phyloP scores from a whole-genome alignment of 2,329 filamentous ascomycete genomes.

The Fusarium poae region DNA sequence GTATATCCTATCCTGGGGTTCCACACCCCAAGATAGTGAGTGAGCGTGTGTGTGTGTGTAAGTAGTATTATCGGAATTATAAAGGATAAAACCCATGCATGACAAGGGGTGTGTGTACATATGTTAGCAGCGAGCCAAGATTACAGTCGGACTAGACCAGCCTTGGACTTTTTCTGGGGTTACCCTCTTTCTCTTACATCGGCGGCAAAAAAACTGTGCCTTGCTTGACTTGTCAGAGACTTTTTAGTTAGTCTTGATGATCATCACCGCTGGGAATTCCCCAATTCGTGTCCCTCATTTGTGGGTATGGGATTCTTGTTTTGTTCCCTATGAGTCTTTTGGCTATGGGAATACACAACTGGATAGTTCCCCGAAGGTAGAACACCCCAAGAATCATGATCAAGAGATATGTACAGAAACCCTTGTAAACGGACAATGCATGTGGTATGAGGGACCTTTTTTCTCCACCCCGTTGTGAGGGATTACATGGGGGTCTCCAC shows the following conservation, averaged over 20 bases:
- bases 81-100: background rate
- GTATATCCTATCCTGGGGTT: constrained; percentile 22
- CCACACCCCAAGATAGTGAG: constrained; percentile 17
- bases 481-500: constrained; percentile 9
- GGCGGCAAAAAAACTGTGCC: constrained; percentile 36
- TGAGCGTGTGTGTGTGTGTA: background rate
- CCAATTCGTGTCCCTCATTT: constrained; percentile 33
- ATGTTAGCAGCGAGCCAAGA: background rate
- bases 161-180: constrained; percentile 36
- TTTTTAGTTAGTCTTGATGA: constrained; percentile 5
- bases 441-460: background rate
- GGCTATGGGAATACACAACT: background rate
- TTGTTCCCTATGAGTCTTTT: background rate
- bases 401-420: background rate
- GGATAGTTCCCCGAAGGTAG: background rate
- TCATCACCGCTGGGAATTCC: constrained; percentile 25
- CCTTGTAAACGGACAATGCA: background rate
- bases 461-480: constrained; percentile 5
- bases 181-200: constrained; percentile 28
- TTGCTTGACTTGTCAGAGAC: constrained; percentile 6
- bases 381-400: background rate
- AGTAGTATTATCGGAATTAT: constrained; percentile 20
- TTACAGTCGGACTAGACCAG: background rate
- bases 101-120: background rate
- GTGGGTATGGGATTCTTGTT: constrained; percentile 26